Conservation (phyloP, 2,329 filamentous ascomycete genomes). For the Exophiala sp. region DNA sequence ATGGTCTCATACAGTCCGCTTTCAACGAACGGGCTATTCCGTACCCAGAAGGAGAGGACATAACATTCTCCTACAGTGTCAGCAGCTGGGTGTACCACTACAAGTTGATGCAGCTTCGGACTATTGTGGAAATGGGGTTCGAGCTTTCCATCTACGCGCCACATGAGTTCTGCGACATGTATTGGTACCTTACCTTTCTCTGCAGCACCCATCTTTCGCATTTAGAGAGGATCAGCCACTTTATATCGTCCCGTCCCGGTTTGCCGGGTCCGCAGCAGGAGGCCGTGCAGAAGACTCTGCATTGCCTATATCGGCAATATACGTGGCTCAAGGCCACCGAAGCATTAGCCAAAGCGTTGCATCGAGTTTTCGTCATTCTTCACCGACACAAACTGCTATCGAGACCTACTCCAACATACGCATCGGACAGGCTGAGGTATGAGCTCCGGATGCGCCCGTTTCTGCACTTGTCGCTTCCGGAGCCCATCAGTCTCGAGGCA, state of each 20-base stretch:
- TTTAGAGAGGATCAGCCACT: constrained; percentile 68
- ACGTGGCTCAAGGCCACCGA: constrained; percentile 63
- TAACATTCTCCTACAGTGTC: constrained; percentile 66
- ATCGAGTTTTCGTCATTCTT: constrained; percentile 64
- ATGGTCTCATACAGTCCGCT: constrained; percentile 61
- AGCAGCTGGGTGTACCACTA: constrained; percentile 88
- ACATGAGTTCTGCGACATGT: constrained; percentile 83
- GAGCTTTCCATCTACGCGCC: constrained; percentile 86
- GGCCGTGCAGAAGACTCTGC: constrained; percentile 33
- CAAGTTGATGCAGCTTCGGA: constrained; percentile 84
- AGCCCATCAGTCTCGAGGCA: constrained; percentile 62
- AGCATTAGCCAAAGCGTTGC: constrained; percentile 50
- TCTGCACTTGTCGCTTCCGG: constrained; percentile 62
- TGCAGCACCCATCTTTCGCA: constrained; percentile 66
- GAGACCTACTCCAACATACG: constrained; percentile 56
- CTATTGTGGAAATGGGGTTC: constrained; percentile 86
- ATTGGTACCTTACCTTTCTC: constrained; percentile 80
- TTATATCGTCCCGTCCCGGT: constrained; percentile 43
- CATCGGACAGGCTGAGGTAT: constrained; percentile 66
- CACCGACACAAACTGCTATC: constrained; percentile 51
- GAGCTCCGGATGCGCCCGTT: constrained; percentile 87
- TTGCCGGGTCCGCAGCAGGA: constrained; percentile 8
- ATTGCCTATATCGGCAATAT: constrained; percentile 55
- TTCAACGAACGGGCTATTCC: constrained; percentile 60
- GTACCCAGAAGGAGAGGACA: constrained; percentile 48